Evolutionary conservation across 2,329 filamentous ascomycete species (phyloP), one percentile per base, ranked within the genome.

Genomic region (Pseudomassariella vexata): DNA sequence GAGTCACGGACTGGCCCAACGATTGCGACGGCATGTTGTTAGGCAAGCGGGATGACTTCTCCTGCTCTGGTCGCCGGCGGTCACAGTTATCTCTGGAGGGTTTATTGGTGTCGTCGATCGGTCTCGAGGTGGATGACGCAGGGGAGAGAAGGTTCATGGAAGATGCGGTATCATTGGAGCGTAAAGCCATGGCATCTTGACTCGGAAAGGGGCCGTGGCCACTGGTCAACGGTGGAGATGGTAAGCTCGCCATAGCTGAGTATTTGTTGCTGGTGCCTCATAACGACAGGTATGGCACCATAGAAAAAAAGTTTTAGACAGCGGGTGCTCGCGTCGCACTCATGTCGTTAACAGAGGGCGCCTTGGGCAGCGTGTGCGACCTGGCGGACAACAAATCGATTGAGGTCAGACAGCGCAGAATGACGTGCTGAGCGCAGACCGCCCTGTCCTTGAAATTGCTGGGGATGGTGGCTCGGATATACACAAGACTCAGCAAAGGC

Each of bases 1-100:
- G 89, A 21, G 82, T 83, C 42, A 95, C 79, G 36, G 85, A 85
- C 62, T 86, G 78, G 48, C 79, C 76, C 41, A 85, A 82, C 35
- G 87, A 72, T 44, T 81, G 81, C 39, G 68, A 66, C 28, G 73
- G 66, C 68, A 78, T 76, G 53, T 69, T 76, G 53, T 69, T 76
- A 46, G 66, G 63, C 29, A 75, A 59, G 14, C 70, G 63, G 24
- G 63, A 61, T 33, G 57, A 57, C 39, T 68, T 64, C 42, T 66
- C 62, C 37, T 73, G 68, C 37, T 70, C 63, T 15, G 64, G 65
- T 36, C 69, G 58, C 38, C 64, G 55, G 42, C 69, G 62, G 41
- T 75, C 65, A 49, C 70, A 76, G 49, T 66, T 69, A 35, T 69
- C 49, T 38, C 46, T 57, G 39, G 48, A 55, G 15, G 48, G 54